phyloP scores from a whole-genome alignment of 2,329 filamentous ascomycete genomes.

The Penicillium olsonii region DNA sequence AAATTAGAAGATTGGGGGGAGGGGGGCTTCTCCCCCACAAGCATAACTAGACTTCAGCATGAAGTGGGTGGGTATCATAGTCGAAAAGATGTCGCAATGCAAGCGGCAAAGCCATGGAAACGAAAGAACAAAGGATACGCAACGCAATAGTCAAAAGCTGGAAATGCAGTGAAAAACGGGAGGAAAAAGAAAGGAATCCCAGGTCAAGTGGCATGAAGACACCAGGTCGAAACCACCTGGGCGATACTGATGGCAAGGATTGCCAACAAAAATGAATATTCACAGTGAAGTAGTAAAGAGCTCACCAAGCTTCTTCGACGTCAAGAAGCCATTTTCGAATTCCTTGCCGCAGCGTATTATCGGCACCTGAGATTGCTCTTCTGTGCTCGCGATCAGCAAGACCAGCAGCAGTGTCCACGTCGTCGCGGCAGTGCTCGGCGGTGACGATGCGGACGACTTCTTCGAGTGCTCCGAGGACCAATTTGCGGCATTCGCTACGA shows the following conservation, averaged over 20 bases:
- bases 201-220: neutral
- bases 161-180: neutral
- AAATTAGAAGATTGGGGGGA: conserved; percentile 7
- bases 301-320: conserved; percentile 48
- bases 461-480: conserved; percentile 59
- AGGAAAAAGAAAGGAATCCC: neutral
- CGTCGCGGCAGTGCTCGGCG: conserved; percentile 48
- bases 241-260: conserved; percentile 4
- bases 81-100: conserved; percentile 15
- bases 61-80: conserved; percentile 27
- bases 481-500: conserved; percentile 54
- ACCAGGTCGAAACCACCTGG: neutral
- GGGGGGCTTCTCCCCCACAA: conserved; percentile 2
- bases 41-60: conserved; percentile 10
- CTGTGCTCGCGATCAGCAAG: conserved; percentile 37
- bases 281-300: conserved; percentile 2
- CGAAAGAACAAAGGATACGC: neutral
- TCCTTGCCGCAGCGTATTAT: conserved; percentile 59
- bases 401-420: conserved; percentile 34
- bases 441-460: conserved; percentile 58
- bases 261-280: neutral
- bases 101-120: conserved; percentile 15
- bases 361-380: conserved; percentile 35
- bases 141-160: neutral
- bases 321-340: conserved; percentile 58